Conservation (phyloP, 139 green algal species). For the Closterium sp. region DNA sequence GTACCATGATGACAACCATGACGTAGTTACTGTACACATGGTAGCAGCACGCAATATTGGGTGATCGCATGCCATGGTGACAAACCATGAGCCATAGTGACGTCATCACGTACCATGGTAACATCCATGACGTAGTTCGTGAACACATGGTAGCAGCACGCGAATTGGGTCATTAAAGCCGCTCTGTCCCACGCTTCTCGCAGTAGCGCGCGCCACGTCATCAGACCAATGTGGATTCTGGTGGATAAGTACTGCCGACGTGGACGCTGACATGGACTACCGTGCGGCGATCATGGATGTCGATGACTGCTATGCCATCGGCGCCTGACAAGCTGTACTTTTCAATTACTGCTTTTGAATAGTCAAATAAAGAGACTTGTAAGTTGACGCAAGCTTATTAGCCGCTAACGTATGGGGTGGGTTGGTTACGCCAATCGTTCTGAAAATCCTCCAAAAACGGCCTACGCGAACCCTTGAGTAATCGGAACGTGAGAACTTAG, state of each 20-base stretch:
- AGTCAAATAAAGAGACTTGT: no score
- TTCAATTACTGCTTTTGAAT: no score
- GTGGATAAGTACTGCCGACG: background rate
- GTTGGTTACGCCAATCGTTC: no score
- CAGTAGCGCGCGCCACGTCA: background rate
- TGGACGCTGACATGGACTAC: background rate
- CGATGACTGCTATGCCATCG: background rate
- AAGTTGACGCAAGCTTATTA: no score
- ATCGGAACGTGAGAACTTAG: background rate
- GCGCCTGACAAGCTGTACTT: no score
- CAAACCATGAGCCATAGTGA: background rate
- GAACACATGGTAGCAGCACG: constrained; percentile 19
- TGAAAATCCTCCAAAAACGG: background rate
- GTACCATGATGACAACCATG: background rate
- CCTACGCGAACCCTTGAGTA: background rate
- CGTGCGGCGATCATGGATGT: background rate
- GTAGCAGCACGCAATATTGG: constrained; percentile 17
- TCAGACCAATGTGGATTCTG: background rate
- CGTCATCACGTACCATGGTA: constrained; percentile 24
- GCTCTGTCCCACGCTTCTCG: background rate
- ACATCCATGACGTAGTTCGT: constrained; percentile 41
- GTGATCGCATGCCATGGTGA: background rate
- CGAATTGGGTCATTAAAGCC: background rate
- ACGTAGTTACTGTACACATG: constrained; percentile 11
- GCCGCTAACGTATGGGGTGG: no score